These are phyloP conservation scores for Macadamia tetraphylla DNA, from an alignment of 164 flowering plant species.

Conservation along the genomic window DNA sequence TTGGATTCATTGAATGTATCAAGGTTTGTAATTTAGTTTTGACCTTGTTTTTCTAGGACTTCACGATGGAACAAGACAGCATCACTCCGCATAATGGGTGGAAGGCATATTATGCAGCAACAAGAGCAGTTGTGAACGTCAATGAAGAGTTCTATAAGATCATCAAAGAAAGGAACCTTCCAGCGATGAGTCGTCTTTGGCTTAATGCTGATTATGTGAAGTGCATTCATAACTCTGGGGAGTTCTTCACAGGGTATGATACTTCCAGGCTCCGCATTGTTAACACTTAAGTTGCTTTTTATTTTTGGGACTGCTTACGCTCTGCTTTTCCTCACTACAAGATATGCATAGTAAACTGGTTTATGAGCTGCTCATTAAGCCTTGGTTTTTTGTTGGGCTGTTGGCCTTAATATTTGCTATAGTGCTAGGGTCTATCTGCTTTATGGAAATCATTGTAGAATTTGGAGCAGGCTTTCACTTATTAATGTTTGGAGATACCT, in stretches of 20 bases:
- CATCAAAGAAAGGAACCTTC: conserved; percentile 69
- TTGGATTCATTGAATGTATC: neutral
- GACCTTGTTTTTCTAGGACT: conserved; percentile 50
- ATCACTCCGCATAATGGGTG: conserved; percentile 85
- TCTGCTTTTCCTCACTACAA: too few relatives aligned
- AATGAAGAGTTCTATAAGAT: conserved; percentile 75
- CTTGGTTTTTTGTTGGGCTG: too few relatives aligned
- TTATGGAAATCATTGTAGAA: too few relatives aligned
- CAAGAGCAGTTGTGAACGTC: conserved; percentile 74
- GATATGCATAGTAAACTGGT: too few relatives aligned
- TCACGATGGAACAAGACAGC: conserved; percentile 80
- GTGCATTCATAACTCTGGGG: conserved; percentile 83
- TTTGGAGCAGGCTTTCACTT: neutral
- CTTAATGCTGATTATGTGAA: conserved; percentile 93
- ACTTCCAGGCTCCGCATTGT: neutral
- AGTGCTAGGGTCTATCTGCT: too few relatives aligned
- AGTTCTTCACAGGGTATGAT: conserved; percentile 79
- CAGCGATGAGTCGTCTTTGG: conserved; percentile 81
- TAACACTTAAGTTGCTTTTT: too few relatives aligned
- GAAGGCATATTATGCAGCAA: conserved; percentile 98
- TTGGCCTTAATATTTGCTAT: too few relatives aligned
- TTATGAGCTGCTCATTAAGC: too few relatives aligned
- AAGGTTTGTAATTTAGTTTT: conserved; percentile 3
- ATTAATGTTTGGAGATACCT: neutral
- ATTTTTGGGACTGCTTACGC: too few relatives aligned